phyloP scores from a whole-genome alignment of 352 stramenopile genomes.

The Aphanomyces astaci region DNA sequence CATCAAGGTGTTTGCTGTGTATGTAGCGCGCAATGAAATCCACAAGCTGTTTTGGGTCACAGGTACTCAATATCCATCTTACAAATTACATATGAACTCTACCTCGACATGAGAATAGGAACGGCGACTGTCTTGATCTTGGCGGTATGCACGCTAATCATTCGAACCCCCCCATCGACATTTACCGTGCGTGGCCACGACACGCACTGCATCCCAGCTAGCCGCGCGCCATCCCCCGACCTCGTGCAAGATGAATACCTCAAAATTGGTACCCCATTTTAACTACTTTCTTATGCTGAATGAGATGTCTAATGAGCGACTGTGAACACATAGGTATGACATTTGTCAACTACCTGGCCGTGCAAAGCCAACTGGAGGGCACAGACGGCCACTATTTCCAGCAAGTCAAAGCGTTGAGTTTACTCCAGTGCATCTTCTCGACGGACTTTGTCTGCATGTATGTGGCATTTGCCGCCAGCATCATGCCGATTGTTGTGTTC shows the following conservation, averaged over 20 bases:
- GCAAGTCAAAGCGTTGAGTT: constrained; percentile 8
- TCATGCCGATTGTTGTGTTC: neutral
- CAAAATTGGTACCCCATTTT: neutral
- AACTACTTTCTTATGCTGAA: too few relatives aligned
- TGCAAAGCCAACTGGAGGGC: neutral
- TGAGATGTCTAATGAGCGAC: too few relatives aligned
- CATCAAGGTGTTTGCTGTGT: neutral
- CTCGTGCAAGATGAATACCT: constrained; percentile 17
- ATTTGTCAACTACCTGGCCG: constrained; percentile 12
- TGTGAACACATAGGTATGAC: constrained; percentile 1
- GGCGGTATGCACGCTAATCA: neutral
- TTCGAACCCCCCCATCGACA: neutral
- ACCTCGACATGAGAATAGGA: neutral
- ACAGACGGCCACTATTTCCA: constrained; percentile 5
- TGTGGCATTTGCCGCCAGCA: constrained; percentile 3
- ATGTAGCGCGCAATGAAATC: neutral
- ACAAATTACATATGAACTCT: neutral
- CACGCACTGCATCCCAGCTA: constrained; percentile 1
- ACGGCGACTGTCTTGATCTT: neutral
- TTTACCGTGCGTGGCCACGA: constrained; percentile 7
- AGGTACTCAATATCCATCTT: neutral
- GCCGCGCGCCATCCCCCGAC: neutral
- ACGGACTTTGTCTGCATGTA: constrained; percentile 19
- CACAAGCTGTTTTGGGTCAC: neutral
- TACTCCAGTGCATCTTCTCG: constrained; percentile 22